phyloP scores from a whole-genome alignment of 169 alveolate genomes.

The Babesia bigemina region DNA sequence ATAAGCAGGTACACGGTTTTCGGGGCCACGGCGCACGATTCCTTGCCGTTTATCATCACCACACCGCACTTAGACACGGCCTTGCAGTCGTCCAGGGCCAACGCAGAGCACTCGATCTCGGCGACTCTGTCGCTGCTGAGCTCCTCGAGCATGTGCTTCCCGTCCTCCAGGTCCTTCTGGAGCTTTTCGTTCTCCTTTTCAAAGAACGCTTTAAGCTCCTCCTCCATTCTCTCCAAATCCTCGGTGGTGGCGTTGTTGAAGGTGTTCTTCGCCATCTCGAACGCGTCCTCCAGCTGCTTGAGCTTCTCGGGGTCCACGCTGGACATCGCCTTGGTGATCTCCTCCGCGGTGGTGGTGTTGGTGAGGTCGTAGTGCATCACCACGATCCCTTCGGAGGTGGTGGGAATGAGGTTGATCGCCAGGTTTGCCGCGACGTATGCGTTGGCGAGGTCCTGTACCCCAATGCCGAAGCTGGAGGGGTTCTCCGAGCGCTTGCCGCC shows the following conservation, averaged over 20 bases:
- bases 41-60: conserved; percentile 52
- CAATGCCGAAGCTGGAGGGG: not conserved
- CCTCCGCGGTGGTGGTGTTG: conserved; percentile 32
- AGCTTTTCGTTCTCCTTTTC: conserved; percentile 15
- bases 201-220: conserved; percentile 20
- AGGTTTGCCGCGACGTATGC: conserved; percentile 41
- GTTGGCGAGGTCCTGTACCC: conserved; percentile 44
- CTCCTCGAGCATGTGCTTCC: conserved; percentile 53
- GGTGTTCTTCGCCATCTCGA: conserved; percentile 16
- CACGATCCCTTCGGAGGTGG: conserved; percentile 55
- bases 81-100: conserved; percentile 43
- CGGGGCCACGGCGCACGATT: conserved; percentile 67
- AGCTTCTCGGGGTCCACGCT: conserved; percentile 39
- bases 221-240: conserved; percentile 45
- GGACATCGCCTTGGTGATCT: conserved; percentile 41
- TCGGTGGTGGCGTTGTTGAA: conserved; percentile 37
- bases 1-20: conserved; percentile 61
- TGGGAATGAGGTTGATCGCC: conserved; percentile 49
- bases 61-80: conserved; percentile 62
- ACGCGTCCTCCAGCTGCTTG: conserved; percentile 12
- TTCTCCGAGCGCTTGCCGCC: not conserved
- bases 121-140: conserved; percentile 53
- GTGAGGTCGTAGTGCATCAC: conserved; percentile 48
- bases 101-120: conserved; percentile 39
- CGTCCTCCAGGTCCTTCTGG: conserved; percentile 26